phyloP scores from a whole-genome alignment of 495 filamentous ascomycete species.

The Friedmanniomyces simplex region DNA sequence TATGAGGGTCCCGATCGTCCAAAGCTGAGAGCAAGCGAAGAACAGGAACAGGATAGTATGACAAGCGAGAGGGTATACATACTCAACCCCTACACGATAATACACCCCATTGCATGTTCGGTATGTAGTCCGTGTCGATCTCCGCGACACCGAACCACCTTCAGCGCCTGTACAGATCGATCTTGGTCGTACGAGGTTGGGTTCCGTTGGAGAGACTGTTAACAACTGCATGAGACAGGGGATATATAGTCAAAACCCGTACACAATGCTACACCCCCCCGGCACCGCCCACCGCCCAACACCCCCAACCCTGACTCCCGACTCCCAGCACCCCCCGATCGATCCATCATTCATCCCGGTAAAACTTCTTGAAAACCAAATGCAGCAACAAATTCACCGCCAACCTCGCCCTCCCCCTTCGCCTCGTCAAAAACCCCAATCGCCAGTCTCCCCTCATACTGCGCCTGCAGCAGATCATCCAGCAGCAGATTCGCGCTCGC shows the following conservation, averaged over 20 bases:
- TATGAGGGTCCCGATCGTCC: too few relatives aligned
- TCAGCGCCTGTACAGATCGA: too few relatives aligned
- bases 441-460: conserved; percentile 92
- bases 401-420: conserved; percentile 45
- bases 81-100: too few relatives aligned
- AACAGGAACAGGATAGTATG: too few relatives aligned
- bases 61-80: too few relatives aligned
- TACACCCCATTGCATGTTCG: too few relatives aligned
- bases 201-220: neutral
- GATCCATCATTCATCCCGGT: conserved; percentile 43
- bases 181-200: too few relatives aligned
- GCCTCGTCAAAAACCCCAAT: conserved; percentile 74
- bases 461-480: conserved; percentile 89
- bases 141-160: too few relatives aligned
- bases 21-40: too few relatives aligned
- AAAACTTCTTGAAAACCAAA: conserved; percentile 96
- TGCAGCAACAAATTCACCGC: conserved; percentile 96
- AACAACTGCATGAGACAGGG: neutral
- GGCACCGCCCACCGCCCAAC: too few relatives aligned
- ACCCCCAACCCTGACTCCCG: too few relatives aligned
- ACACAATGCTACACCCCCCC: neutral
- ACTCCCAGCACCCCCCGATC: neutral
- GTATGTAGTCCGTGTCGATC: too few relatives aligned
- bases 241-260: neutral
- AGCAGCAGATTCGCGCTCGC: conserved; percentile 82